Conservation (phyloP, 371 early-diverging fungal species). For the Coemansia sp. region DNA sequence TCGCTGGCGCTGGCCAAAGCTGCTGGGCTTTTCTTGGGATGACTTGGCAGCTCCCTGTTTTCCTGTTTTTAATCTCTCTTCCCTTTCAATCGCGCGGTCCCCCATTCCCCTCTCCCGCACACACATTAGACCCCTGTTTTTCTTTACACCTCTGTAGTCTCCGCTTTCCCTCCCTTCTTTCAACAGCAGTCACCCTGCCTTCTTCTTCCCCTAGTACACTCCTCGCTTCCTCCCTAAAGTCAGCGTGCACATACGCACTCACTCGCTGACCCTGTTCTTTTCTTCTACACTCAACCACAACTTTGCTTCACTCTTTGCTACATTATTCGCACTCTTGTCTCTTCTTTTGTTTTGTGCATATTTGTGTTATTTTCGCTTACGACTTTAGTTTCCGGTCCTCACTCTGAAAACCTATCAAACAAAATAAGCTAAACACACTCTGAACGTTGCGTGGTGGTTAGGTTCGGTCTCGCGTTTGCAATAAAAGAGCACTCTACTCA, state of each 20-base stretch:
- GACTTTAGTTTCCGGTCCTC: not conserved
- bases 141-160: conserved; percentile 7
- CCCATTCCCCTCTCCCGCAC: conserved; percentile 7
- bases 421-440: too few relatives aligned
- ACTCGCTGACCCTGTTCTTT: conserved; percentile 2
- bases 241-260: not conserved
- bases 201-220: not conserved
- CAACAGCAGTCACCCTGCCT: conserved; percentile 10
- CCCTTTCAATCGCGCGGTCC: conserved; percentile 8
- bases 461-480: conserved; percentile 1
- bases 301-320: conserved; percentile 1
- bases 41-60: conserved; percentile 4
- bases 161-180: not conserved
- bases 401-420: not conserved
- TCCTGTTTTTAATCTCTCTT: conserved; percentile 6
- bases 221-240: conserved; percentile 4
- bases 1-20: not conserved
- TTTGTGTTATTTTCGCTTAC: not conserved
- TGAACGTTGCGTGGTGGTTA: too few relatives aligned
- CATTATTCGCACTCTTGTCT: conserved; percentile 1
- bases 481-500: not conserved
- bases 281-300: not conserved
- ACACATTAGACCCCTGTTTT: conserved; percentile 4
- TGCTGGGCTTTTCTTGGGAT: not conserved
- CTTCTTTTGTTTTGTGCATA: not conserved